Percentiles rank a stretch among this genome's conserved stretches.
Conservation (phyloP, 1,284 basidiomycete species). For the Gymnopus androsaceus region DNA sequence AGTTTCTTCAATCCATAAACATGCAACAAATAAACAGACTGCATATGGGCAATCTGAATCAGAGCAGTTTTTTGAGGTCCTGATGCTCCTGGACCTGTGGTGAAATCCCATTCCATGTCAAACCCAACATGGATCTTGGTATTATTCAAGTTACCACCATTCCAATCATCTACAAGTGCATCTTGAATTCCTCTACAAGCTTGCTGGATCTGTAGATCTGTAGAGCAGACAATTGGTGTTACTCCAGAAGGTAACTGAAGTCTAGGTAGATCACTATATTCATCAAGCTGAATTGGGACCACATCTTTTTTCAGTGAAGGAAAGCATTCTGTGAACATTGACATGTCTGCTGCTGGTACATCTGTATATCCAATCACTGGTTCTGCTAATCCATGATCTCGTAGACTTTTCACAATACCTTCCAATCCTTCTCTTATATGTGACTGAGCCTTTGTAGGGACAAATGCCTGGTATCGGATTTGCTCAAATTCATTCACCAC, state of each 20-base stretch:
- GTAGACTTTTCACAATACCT: too few relatives aligned
- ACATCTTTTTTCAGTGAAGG: constrained; percentile 16
- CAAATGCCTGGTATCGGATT: constrained; percentile 13
- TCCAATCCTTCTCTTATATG: constrained; percentile 18
- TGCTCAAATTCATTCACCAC: constrained; percentile 21
- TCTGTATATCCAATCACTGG: constrained; percentile 19
- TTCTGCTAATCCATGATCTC: too few relatives aligned
- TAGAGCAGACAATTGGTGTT: neutral
- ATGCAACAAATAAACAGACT: constrained; percentile 9
- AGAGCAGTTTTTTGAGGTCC: constrained; percentile 21
- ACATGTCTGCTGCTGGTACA: constrained; percentile 15
- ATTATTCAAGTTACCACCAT: too few relatives aligned
- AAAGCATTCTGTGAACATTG: constrained; percentile 16
- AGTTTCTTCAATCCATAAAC: constrained; percentile 4
- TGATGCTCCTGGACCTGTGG: constrained; percentile 4
- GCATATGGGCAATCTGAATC: constrained; percentile 8
- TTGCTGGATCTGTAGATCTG: constrained; percentile 11
- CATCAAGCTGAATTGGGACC: constrained; percentile 10
- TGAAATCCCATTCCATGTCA: constrained; percentile 26
- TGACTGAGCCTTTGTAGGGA: constrained; percentile 15
- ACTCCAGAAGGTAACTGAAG: constrained; percentile 10
- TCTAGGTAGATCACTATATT: constrained; percentile 11
- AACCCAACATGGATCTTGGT: constrained; percentile 21
- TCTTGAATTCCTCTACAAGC: neutral
- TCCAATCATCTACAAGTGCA: neutral